Conservation (phyloP, 495 filamentous ascomycete genomes). For the Aspergillus saccharolyticus region DNA sequence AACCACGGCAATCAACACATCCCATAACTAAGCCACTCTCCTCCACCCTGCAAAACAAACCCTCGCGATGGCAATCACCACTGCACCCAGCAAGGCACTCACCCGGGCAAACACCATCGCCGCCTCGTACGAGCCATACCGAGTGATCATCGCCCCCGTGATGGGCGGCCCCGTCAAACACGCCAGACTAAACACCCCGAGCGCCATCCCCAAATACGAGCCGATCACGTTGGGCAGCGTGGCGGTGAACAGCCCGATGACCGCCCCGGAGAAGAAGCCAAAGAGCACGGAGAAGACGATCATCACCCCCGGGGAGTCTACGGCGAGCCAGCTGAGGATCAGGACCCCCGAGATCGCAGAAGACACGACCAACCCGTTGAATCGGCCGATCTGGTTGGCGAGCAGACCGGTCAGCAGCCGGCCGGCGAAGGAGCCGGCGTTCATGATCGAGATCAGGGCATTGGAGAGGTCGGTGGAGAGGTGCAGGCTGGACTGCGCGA, state of each 20-base stretch:
- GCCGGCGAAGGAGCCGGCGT: constrained; percentile 25
- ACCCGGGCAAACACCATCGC: constrained; percentile 21
- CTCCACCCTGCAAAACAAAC: background rate
- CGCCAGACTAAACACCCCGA: constrained; percentile 18
- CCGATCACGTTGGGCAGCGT: constrained; percentile 44
- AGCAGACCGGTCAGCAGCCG: constrained; percentile 19
- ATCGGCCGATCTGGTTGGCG: constrained; percentile 23
- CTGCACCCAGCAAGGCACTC: constrained; percentile 12
- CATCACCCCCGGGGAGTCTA: constrained; percentile 38
- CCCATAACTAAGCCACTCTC: background rate
- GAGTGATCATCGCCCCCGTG: constrained; percentile 20
- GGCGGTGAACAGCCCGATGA: constrained; percentile 40
- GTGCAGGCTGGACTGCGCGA: constrained; percentile 6
- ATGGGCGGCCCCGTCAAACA: constrained; percentile 27
- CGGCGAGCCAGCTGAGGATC: constrained; percentile 43
- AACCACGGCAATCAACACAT: no score
- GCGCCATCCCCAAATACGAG: constrained; percentile 33
- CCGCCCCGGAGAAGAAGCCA: constrained; percentile 51
- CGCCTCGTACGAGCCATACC: constrained; percentile 15
- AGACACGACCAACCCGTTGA: constrained; percentile 17
- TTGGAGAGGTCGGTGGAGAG: constrained; percentile 16
- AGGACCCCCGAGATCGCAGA: constrained; percentile 14
- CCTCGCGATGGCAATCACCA: constrained; percentile 8
- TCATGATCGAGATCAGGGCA: constrained; percentile 24
- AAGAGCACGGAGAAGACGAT: constrained; percentile 51